Percentiles rank a stretch among this genome's conserved stretches.
These are phyloP conservation scores for Ustilago crameri DNA, from an alignment of 1,284 basidiomycete species.

Conservation along the genomic window DNA sequence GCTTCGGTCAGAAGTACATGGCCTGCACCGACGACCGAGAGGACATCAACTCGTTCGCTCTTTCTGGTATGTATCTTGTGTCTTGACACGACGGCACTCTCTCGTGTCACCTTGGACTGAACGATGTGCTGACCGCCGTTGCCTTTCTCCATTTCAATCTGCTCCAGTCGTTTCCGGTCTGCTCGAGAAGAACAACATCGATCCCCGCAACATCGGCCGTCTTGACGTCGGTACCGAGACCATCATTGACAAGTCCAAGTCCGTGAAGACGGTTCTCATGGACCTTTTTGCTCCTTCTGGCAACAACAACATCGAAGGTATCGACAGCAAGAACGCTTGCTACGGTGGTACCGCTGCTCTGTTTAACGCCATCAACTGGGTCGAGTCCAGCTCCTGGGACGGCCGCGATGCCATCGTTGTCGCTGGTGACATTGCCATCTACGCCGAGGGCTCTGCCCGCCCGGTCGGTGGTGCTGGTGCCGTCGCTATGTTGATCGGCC, in stretches of 20 bases:
- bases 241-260: conserved; percentile 99
- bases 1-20: conserved; percentile 98
- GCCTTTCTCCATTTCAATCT: neutral
- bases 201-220: conserved; percentile 94
- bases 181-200: conserved; percentile 92
- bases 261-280: conserved; percentile 98
- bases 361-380: conserved; percentile 93
- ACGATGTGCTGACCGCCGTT: too few species aligned
- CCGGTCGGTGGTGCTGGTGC: conserved; percentile 98
- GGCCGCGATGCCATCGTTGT: conserved; percentile 98
- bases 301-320: conserved; percentile 97
- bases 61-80: conserved; percentile 78
- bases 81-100: too few species aligned
- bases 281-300: conserved; percentile 91
- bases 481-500: conserved; percentile 92
- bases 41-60: conserved; percentile 97
- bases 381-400: conserved; percentile 97
- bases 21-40: conserved; percentile 93
- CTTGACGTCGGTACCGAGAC: conserved; percentile 99
- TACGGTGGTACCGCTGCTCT: conserved; percentile 98
- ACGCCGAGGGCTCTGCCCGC: conserved; percentile 92
- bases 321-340: conserved; percentile 99
- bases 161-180: conserved; percentile 75
- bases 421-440: conserved; percentile 96
- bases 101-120: too few species aligned